A percentile compares a stretch with the other conserved stretches of the same genome.
Evolutionary conservation across 257 asterid species (phyloP).

Genomic region (Fraxinus excelsior): DNA sequence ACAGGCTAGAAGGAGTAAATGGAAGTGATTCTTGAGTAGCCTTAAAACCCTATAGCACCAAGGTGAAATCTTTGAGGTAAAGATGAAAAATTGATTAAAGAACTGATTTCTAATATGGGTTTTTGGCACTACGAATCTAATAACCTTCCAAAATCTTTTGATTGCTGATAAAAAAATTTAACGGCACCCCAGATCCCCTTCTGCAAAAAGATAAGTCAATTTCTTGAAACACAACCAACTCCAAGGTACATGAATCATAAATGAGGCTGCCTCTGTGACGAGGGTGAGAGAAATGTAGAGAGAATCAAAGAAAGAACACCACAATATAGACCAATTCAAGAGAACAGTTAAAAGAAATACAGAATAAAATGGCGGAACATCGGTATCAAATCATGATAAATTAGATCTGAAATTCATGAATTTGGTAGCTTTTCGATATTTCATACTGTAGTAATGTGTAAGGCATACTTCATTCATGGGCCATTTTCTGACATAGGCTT

Average conservation of each 20-base stretch:
- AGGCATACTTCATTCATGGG: conserved; percentile 30
- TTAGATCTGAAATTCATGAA: conserved; percentile 45
- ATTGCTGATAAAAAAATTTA: conserved; percentile 35
- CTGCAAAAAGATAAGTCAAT: conserved; percentile 33
- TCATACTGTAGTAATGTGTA: conserved; percentile 30
- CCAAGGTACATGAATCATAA: conserved; percentile 39
- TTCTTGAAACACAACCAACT: conserved; percentile 36
- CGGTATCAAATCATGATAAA: conserved; percentile 43
- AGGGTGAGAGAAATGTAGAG: conserved; percentile 6
- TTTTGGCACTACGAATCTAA: conserved; percentile 34
- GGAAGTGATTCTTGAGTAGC: background rate
- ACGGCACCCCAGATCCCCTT: conserved; percentile 56
- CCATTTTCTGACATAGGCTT: conserved; percentile 33
- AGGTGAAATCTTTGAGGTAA: background rate
- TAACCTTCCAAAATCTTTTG: conserved; percentile 26
- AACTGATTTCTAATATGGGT: conserved; percentile 24
- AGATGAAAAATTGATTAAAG: background rate
- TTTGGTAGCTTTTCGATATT: conserved; percentile 22
- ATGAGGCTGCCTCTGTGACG: conserved; percentile 26
- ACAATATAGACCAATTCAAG: conserved; percentile 26
- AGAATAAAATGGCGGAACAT: conserved; percentile 48
- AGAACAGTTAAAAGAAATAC: conserved; percentile 15
- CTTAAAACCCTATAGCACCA: background rate
- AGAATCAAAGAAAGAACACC: conserved; percentile 36
- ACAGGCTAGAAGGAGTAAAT: background rate